Evolutionary conservation across 1,139 yeast genomes (phyloP), one percentile per base, ranked within the genome.

Genomic region (Lodderomyces parapsilosis): DNA sequence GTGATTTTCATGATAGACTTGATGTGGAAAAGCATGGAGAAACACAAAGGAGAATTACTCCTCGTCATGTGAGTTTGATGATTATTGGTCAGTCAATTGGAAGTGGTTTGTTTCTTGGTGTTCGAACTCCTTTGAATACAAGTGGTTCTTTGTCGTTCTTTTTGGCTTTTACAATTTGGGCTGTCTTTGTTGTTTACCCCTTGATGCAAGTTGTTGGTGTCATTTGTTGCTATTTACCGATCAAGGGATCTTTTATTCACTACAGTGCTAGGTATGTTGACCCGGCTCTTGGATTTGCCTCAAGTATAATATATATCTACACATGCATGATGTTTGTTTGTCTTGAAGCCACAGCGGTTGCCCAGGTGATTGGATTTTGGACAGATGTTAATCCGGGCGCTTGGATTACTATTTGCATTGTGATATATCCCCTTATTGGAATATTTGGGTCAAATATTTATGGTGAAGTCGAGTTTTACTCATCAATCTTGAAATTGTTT

Each of bases 61-160:
- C 71, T 10, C 63, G 81, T 38, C 81, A 76, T 55, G 69, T 76
- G 17, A 62, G 72, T 36, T 64, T 76, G 52, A 71, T 76, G 65
- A 71, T 76, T 39, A 69, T 76, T 40, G 80, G 81, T n/a, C 78
- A 76, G 44, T 62, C 73, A 43, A 72, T 76, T 38, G 80, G 80
- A 25, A 68, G 78, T 2, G 81, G 80, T 41, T 58, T 74, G 36
- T 74, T 69, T 52, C 57, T 70, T 30, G 73, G 74, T 14, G 53
- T 68, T 39, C 56, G 64, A 14, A 43, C 60, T 3, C 73, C 74
- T 1, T 59, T 70, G 43, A 59, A 58, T 42, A 57, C 61, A 3
- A 58, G 66, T 6, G 76, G 76, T 9, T 61, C 71, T 11, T 55
- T 68, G 17, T 60, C 73, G 11, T 58, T 69, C 36, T 66, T 69